phyloP scores from a whole-genome alignment of 2,329 filamentous ascomycete species.

The Xylogone sp. region DNA sequence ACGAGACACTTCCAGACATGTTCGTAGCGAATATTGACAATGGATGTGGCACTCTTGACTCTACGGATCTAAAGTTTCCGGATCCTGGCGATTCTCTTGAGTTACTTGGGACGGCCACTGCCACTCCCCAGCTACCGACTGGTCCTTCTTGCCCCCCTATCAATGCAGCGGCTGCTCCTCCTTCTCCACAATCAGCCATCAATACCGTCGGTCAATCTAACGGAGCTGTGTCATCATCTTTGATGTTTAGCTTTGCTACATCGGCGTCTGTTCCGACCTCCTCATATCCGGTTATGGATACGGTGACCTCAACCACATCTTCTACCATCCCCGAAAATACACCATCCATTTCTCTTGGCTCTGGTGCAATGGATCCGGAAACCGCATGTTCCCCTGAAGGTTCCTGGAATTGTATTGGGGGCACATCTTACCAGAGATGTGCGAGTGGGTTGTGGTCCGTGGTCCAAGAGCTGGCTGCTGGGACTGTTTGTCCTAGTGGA shows the following conservation, averaged over 20 bases:
- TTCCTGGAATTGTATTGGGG: conserved; percentile 50
- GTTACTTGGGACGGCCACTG: conserved; percentile 10
- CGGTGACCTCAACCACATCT: conserved; percentile 15
- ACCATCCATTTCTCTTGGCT: conserved; percentile 11
- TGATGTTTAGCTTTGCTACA: too few species aligned
- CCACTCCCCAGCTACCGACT: too few species aligned
- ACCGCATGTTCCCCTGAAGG: conserved; percentile 46
- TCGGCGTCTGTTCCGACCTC: too few species aligned
- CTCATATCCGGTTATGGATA: too few species aligned
- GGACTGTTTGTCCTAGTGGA: conserved; percentile 48
- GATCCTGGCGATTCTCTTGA: conserved; percentile 59
- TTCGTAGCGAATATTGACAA: conserved; percentile 67
- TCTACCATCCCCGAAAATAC: conserved; percentile 20
- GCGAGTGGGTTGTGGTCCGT: conserved; percentile 48
- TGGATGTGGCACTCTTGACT: conserved; percentile 51
- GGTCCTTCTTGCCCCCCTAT: too few species aligned
- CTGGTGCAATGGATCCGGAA: conserved; percentile 30
- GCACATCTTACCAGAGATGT: conserved; percentile 51
- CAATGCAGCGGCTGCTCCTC: conserved; percentile 9
- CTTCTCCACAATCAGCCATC: too few species aligned
- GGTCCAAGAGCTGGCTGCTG: conserved; percentile 37
- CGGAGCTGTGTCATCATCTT: too few species aligned
- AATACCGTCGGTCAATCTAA: too few species aligned
- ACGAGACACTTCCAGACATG: conserved; percentile 66
- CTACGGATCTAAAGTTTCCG: conserved; percentile 60